phyloP scores from a whole-genome alignment of 1,139 yeast species.

The Kluyveromyces sp. region DNA sequence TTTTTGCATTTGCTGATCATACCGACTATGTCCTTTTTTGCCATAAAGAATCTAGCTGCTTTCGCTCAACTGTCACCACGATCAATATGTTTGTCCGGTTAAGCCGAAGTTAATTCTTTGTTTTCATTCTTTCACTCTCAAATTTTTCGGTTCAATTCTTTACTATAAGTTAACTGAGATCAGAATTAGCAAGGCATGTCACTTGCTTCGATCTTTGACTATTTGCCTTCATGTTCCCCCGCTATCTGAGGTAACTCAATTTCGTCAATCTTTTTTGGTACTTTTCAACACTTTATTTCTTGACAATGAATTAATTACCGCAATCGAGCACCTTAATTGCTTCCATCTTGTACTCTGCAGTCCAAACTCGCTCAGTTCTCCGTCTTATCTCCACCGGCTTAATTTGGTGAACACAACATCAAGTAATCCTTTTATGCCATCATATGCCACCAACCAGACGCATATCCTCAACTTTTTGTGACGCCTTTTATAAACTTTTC shows the following conservation, averaged over 20 bases:
- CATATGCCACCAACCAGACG: background rate
- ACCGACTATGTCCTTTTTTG: background rate
- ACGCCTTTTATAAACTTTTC: constrained; percentile 5
- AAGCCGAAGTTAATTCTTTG: background rate
- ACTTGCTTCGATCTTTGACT: background rate
- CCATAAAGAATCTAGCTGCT: background rate
- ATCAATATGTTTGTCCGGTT: background rate
- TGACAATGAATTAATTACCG: too few species aligned
- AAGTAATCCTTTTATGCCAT: background rate
- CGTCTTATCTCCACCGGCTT: background rate
- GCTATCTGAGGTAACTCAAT: too few species aligned
- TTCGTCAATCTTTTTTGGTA: too few species aligned
- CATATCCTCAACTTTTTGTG: background rate
- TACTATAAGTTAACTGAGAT: background rate
- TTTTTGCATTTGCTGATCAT: background rate
- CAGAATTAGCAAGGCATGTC: background rate
- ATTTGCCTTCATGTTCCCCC: too few species aligned
- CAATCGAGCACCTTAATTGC: too few species aligned
- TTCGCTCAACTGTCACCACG: background rate
- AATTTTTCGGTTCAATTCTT: background rate
- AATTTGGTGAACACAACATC: background rate
- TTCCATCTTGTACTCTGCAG: background rate
- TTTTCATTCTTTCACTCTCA: background rate
- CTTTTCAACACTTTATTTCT: too few species aligned
- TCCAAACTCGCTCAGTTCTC: background rate